Evolutionary conservation across 768 basidiomycete species (phyloP).

Genomic region (Strobilomyces dryophilus): DNA sequence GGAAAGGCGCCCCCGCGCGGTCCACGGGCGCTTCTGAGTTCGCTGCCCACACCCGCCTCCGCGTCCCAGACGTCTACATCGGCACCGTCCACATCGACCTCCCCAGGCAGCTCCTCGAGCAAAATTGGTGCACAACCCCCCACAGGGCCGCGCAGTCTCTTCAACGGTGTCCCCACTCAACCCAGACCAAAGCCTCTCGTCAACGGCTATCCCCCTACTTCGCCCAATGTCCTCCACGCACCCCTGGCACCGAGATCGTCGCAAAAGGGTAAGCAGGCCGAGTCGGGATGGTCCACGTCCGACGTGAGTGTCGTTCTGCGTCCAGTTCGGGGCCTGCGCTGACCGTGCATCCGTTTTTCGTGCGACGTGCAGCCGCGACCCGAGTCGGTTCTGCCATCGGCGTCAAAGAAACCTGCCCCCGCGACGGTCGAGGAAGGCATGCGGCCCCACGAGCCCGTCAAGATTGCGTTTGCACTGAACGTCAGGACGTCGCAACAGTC

Average conservation of each 20-base stretch:
- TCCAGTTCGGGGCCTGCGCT: background rate
- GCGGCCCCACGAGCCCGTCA: slow-evolving; percentile 29
- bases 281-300: slow-evolving; percentile 32
- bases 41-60: slow-evolving; percentile 32
- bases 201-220: slow-evolving; percentile 39
- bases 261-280: slow-evolving; percentile 42
- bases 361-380: slow-evolving; percentile 13
- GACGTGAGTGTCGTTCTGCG: slow-evolving; percentile 27
- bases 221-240: slow-evolving; percentile 21
- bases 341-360: slow-evolving; percentile 3
- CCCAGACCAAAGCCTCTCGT: slow-evolving; percentile 38
- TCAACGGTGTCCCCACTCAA: slow-evolving; percentile 34
- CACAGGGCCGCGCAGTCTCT: slow-evolving; percentile 62
- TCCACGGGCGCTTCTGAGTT: slow-evolving; percentile 61
- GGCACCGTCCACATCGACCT: slow-evolving; percentile 32
- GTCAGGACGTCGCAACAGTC: slow-evolving; percentile 23
- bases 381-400: slow-evolving; percentile 8
- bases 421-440: slow-evolving; percentile 30
- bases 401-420: slow-evolving; percentile 12
- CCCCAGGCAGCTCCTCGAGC: slow-evolving; percentile 27
- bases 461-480: slow-evolving; percentile 31
- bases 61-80: slow-evolving; percentile 30
- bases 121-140: slow-evolving; percentile 56
- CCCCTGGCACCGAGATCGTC: slow-evolving; percentile 32
- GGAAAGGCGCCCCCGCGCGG: slow-evolving; percentile 75